phyloP scores from a whole-genome alignment of 164 flowering plant species.

The Santalum album region DNA sequence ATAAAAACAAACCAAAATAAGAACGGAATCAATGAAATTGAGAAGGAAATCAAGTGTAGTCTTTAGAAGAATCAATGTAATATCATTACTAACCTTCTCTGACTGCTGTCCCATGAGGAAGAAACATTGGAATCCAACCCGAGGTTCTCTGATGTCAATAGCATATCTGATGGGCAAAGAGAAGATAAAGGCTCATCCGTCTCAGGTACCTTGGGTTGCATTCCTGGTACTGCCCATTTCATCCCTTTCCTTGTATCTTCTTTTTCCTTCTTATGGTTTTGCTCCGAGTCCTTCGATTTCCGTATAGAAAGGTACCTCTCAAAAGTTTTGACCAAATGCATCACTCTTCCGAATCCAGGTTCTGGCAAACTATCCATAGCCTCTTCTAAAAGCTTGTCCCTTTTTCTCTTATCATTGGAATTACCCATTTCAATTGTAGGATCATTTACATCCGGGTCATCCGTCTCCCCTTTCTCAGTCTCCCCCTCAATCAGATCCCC shows the following conservation, averaged over 20 bases:
- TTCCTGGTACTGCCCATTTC: slow-evolving; percentile 77
- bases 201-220: slow-evolving; percentile 38
- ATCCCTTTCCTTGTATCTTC: slow-evolving; percentile 17
- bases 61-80: too few species aligned
- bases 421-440: slow-evolving; percentile 16
- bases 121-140: slow-evolving; percentile 46
- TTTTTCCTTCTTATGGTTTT: slow-evolving; percentile 21
- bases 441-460: slow-evolving; percentile 10
- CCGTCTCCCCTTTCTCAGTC: slow-evolving; percentile 4
- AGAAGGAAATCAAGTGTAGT: neutral
- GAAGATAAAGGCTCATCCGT: slow-evolving; percentile 34
- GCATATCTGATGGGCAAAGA: slow-evolving; percentile 51
- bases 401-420: slow-evolving; percentile 47
- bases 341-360: slow-evolving; percentile 58
- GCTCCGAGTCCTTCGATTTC: slow-evolving; percentile 18
- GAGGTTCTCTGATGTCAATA: slow-evolving; percentile 52
- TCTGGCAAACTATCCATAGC: slow-evolving; percentile 58
- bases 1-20: slow-evolving; percentile 7
- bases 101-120: slow-evolving; percentile 59
- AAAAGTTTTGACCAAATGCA: slow-evolving; percentile 77
- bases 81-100: slow-evolving; percentile 50
- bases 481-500: slow-evolving; percentile 13
- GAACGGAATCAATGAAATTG: slow-evolving; percentile 5
- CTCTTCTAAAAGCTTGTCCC: slow-evolving; percentile 55
- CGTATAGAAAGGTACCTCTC: slow-evolving; percentile 50